Evolutionary conservation across 495 filamentous ascomycete genomes (phyloP), one percentile per base, ranked within the genome.

Genomic region (Delitschia confertaspora): DNA sequence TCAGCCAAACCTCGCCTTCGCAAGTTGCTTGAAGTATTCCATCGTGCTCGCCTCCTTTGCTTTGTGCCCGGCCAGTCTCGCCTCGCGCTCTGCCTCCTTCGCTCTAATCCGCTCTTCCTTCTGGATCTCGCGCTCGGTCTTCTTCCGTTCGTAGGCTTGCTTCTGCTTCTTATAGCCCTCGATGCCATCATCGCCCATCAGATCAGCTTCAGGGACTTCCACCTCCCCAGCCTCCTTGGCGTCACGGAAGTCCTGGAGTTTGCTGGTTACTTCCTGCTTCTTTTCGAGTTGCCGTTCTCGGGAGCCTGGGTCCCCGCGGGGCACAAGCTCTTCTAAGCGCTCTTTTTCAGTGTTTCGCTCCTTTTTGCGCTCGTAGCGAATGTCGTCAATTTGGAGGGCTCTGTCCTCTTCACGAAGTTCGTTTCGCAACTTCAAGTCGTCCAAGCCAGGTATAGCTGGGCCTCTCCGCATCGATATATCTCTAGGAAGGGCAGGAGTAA

Each of bases 281-380:
- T 95, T 95, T 69, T 98, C 89, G 3, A 98, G 69, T 41, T 77
- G 75, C 6, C 89, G 76, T 62, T 93, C 91, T 19, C 79, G 77
- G 2, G 85, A 88, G 1, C 89, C 88, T 0, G 89, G 65, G 35
- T 89, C 87, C 0, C 89, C 85, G 10, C 86, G 82, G 3, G 91
- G 89, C 0, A 69, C 73, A 8, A 94, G 64, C 44, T 95, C 89
- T 7, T 95, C 88, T 0, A 88, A 70, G 0, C 66, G 69, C 21
- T 74, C 76, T 36, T 74, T 75, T 49, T 84, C 75, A 14, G 58
- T 45, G 34, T 64, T 66, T 1, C 78, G 73, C 35, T 93, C 82
- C 1, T 65, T 58, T 31, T 76, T 79, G 34, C 83, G 75, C 2
- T 73, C 70, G 14, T 67, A 60, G 16, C 76, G 72, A 2, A 82